These are phyloP conservation scores for Colletotrichum gigasporum DNA, from an alignment of 2,329 filamentous ascomycete genomes.

Conservation along the genomic window DNA sequence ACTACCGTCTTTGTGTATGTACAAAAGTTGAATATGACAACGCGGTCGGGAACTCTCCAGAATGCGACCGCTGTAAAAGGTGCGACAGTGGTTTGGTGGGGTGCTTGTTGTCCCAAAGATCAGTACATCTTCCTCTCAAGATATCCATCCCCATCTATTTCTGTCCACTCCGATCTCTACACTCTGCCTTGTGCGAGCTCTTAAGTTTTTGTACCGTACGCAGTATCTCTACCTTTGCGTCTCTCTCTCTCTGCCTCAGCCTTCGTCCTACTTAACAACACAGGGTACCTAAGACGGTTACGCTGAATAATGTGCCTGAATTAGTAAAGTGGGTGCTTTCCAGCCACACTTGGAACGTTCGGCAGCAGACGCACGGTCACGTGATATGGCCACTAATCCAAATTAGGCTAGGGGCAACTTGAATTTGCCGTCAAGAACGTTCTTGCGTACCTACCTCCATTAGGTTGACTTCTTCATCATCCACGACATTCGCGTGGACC, in stretches of 20 bases:
- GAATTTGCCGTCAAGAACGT: slow-evolving; percentile 18
- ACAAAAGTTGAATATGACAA: too few species aligned
- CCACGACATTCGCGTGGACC: slow-evolving; percentile 12
- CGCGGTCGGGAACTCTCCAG: too few species aligned
- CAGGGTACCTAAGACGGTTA: neutral
- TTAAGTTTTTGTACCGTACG: too few species aligned
- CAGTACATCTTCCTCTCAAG: too few species aligned
- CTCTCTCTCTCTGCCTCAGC: neutral
- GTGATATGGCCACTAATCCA: too few species aligned
- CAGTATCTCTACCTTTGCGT: too few species aligned
- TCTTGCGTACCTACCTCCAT: neutral
- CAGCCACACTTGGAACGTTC: neutral
- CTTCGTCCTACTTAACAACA: too few species aligned
- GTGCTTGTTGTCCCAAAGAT: too few species aligned
- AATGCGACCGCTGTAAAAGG: neutral
- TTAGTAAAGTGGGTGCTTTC: slow-evolving; percentile 1
- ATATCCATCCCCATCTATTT: too few species aligned
- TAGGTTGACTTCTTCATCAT: slow-evolving; percentile 13
- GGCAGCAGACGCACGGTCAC: neutral
- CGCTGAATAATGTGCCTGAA: slow-evolving; percentile 16
- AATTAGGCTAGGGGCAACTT: neutral
- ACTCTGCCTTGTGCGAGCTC: too few species aligned
- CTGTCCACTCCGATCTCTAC: too few species aligned
- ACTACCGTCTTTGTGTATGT: neutral
- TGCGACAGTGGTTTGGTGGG: neutral